Evolutionary conservation across 139 green algal genomes (phyloP).

Genomic region (Chlamydomonas schloesseri): DNA sequence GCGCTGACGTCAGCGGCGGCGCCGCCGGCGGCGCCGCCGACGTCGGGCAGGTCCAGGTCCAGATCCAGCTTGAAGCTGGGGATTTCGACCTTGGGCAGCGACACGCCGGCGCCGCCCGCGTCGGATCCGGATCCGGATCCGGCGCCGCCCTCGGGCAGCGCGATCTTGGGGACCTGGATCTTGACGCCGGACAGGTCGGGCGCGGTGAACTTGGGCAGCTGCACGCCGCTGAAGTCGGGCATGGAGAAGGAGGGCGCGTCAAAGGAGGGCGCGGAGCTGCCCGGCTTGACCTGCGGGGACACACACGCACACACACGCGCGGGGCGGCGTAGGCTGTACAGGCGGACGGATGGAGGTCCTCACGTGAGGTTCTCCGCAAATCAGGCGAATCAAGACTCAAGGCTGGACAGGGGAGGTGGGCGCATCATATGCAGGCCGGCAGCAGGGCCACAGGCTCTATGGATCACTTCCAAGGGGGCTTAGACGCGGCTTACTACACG

Average conservation of each 20-base stretch:
- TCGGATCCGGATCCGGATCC: not conserved
- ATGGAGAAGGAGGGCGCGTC: slow-evolving; percentile 23
- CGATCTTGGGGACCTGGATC: not conserved
- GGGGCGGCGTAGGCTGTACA: no score
- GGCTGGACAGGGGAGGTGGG: no score
- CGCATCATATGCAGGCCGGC: no score
- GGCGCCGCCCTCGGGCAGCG: not conserved
- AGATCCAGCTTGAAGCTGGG: not conserved
- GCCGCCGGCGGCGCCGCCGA: slow-evolving; percentile 2
- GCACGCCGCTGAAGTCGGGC: slow-evolving; percentile 19
- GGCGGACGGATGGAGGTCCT: no score
- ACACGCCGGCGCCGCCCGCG: not conserved
- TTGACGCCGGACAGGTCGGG: slow-evolving; percentile 6
- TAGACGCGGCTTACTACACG: no score
- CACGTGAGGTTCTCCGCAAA: no score
- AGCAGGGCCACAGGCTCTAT: no score
- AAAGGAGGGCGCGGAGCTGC: not conserved
- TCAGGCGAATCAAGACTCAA: no score
- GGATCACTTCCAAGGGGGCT: no score
- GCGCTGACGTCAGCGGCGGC: not conserved
- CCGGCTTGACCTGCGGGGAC: no score
- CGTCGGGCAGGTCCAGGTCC: not conserved
- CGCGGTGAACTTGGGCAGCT: slow-evolving; percentile 18
- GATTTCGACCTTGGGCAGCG: not conserved
- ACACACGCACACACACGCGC: no score